These are phyloP conservation scores for Diospyros kaki DNA, from an alignment of 148 eudicot species.

Conservation along the genomic window DNA sequence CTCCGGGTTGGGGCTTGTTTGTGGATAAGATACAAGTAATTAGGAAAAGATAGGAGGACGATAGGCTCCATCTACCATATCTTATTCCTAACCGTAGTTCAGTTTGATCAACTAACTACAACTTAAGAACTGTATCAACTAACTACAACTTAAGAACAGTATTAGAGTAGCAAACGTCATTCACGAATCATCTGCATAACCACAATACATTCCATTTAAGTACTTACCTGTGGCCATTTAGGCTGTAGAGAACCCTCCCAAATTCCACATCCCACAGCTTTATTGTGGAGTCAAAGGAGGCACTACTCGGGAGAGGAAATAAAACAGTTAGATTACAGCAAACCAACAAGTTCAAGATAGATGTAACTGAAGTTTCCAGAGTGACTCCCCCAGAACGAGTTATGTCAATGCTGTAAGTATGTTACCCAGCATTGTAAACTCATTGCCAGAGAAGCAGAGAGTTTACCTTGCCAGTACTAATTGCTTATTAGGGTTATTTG, in stretches of 20 bases:
- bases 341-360: background rate
- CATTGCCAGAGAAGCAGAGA: background rate
- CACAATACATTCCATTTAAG: background rate
- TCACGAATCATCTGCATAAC: background rate
- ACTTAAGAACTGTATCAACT: background rate
- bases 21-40: too few species aligned
- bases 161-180: background rate
- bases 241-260: constrained; percentile 49
- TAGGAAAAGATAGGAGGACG: too few species aligned
- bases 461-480: constrained; percentile 70
- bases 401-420: too few species aligned
- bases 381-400: too few species aligned
- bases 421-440: too few species aligned
- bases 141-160: too few species aligned
- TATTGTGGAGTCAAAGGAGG: constrained; percentile 73
- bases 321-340: background rate
- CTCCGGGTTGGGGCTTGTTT: too few species aligned
- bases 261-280: constrained; percentile 66
- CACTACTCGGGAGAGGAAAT: constrained; percentile 27
- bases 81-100: background rate
- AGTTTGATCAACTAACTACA: background rate
- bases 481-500: constrained; percentile 63
- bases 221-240: constrained; percentile 61
- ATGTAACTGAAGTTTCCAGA: too few species aligned
- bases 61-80: background rate